These are phyloP conservation scores for Clonostachys rosea DNA, from an alignment of 2,329 filamentous ascomycete species.

Conservation along the genomic window DNA sequence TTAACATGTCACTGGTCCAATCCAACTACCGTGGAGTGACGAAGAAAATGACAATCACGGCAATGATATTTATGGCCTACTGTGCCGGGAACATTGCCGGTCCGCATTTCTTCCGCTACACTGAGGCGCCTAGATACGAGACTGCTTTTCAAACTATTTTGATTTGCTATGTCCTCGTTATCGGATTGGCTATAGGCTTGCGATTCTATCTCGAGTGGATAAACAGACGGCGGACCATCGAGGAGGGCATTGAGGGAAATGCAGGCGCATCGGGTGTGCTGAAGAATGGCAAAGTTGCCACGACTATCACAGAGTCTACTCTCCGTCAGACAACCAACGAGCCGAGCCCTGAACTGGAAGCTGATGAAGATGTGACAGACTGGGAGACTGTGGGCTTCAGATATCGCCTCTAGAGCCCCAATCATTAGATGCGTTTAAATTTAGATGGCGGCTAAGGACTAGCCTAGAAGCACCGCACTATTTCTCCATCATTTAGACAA, in stretches of 20 bases:
- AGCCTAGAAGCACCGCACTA: too few species aligned
- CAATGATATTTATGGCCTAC: constrained; percentile 49
- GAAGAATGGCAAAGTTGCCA: constrained; percentile 25
- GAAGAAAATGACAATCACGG: constrained; percentile 57
- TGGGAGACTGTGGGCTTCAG: constrained; percentile 55
- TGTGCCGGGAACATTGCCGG: constrained; percentile 52
- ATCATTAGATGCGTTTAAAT: too few species aligned
- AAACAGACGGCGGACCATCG: constrained; percentile 33
- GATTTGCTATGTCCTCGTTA: constrained; percentile 48
- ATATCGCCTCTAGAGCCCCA: constrained; percentile 39
- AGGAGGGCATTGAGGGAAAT: constrained; percentile 40
- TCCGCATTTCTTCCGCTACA: constrained; percentile 46
- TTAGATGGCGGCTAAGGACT: too few species aligned
- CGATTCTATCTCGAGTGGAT: constrained; percentile 40
- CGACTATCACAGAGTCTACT: constrained; percentile 13
- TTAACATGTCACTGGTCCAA: constrained; percentile 49
- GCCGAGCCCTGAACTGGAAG: constrained; percentile 21
- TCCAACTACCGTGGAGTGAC: constrained; percentile 52
- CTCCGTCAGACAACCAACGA: constrained; percentile 20
- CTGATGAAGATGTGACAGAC: constrained; percentile 53
- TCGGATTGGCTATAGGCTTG: constrained; percentile 34
- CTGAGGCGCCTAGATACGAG: constrained; percentile 44
- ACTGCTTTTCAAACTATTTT: constrained; percentile 52
- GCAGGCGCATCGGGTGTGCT: constrained; percentile 33
- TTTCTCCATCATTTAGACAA: too few species aligned